Percentiles rank a stretch among this genome's conserved stretches.
Evolutionary conservation across 176 grass and related monocot genomes (phyloP).

Genomic region (Thalia dealbata): DNA sequence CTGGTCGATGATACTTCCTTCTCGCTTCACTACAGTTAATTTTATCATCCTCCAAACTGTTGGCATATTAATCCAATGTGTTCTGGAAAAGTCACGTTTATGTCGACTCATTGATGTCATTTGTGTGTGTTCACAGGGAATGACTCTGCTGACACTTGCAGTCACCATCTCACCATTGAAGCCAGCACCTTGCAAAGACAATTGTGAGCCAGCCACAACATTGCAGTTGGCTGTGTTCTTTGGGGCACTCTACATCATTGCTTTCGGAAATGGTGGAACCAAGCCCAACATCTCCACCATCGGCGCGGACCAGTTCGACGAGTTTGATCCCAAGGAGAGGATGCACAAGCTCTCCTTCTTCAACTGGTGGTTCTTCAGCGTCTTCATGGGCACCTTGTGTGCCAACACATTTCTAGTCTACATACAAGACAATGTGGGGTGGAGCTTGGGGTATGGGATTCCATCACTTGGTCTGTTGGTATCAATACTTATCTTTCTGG

Average conservation of each 20-base stretch:
- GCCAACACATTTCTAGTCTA: constrained; percentile 72
- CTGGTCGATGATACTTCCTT: neutral
- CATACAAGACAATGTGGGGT: constrained; percentile 81
- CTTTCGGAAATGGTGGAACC: constrained; percentile 60
- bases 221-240: constrained; percentile 63
- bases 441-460: constrained; percentile 56
- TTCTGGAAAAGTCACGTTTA: too few species aligned
- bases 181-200: constrained; percentile 37
- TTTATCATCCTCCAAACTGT: neutral
- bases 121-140: constrained; percentile 46
- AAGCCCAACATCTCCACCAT: constrained; percentile 94
- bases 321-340: constrained; percentile 54
- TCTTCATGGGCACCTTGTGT: constrained; percentile 70
- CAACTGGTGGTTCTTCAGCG: constrained; percentile 93
- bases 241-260: constrained; percentile 60
- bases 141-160: constrained; percentile 54
- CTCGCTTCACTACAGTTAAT: neutral
- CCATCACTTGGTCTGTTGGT: constrained; percentile 40
- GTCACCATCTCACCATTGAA: constrained; percentile 58
- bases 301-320: constrained; percentile 90
- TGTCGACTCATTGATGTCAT: too few species aligned
- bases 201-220: constrained; percentile 36
- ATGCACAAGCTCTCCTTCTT: constrained; percentile 81
- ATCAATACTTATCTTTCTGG: constrained; percentile 57
- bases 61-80: neutral